Evolutionary conservation across 768 basidiomycete genomes (phyloP), one percentile per base, ranked within the genome.

Genomic region (Suillus subaureus): DNA sequence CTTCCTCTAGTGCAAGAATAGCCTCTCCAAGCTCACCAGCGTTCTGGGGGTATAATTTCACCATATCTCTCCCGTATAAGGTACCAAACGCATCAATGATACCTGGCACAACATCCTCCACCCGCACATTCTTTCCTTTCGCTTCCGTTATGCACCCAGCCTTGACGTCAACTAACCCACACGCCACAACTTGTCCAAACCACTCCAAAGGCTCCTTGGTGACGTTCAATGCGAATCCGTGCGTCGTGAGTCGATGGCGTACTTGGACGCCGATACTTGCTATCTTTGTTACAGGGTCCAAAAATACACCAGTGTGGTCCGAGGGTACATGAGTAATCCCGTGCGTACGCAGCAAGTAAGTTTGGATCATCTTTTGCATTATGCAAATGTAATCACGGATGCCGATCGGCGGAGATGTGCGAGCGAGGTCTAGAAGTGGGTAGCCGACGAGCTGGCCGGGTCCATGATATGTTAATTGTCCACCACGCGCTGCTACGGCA

Each of bases 381-480:
- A 84, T 85, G 76, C 91, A 93, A 49, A 99, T 90, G 75, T 97
- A 99, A 68, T 90, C 88, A 57, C 91, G 87, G 33, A 89, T 87
- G 64, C 88, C 83, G 74, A 87, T 81, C 61, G 89, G 80, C 9
- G 96, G 93, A 54, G 85, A 80, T 70, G 90, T 87, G 40, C 89
- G 88, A n/a, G 87, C 87, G 23, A 99, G 85, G 79, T 99, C 97
- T 61, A 98, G 82, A 61, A 99, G 82, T 2, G 96, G 94, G 75
- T 99, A 99, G 35, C 96, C 97, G 18, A 98, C 92, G 71, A 99
- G 83, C 78, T 99, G 97, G 7, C 97, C 97, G 2, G 97, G 96
- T 0, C 97, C 97, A 76, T 99, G 97, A 77, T 94, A 99, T 2
- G 97, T 99, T 64, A 95, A 84, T 79, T 98, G 90, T 3, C 97